phyloP scores from a whole-genome alignment of 1,284 basidiomycete species.

The Malassezia obtusa region DNA sequence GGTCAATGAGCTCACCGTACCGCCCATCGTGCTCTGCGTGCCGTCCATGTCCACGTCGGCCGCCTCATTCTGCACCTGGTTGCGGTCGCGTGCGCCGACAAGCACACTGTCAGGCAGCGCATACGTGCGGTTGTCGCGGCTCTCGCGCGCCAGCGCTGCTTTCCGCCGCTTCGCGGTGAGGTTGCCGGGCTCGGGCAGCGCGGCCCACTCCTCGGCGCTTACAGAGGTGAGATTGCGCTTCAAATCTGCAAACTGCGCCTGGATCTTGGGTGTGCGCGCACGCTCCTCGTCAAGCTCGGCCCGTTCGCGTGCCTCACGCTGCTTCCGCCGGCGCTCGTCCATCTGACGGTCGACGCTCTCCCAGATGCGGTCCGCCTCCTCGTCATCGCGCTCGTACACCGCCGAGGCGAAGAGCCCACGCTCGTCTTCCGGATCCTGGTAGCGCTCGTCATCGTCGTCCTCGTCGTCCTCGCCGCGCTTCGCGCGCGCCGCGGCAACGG shows the following conservation, averaged over 20 bases:
- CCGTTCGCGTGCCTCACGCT: conserved; percentile 71
- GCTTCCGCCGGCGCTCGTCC: conserved; percentile 69
- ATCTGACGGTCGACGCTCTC: conserved; percentile 79
- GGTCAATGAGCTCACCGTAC: conserved; percentile 82
- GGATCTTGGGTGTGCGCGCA: conserved; percentile 74
- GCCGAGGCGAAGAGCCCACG: conserved; percentile 88
- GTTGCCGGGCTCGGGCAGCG: conserved; percentile 88
- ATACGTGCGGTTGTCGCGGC: conserved; percentile 58
- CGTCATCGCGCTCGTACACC: conserved; percentile 92
- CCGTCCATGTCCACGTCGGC: conserved; percentile 57
- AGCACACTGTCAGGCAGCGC: conserved; percentile 82
- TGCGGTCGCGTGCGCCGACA: conserved; percentile 50
- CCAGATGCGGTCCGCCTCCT: conserved; percentile 92
- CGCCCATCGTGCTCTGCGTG: conserved; percentile 48
- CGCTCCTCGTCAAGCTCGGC: conserved; percentile 63
- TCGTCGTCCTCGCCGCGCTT: conserved; percentile 19
- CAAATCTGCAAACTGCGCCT: conserved; percentile 85
- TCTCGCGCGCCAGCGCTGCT: conserved; percentile 59
- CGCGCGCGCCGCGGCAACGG: conserved; percentile 58
- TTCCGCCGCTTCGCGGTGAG: conserved; percentile 82
- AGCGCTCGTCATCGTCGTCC: conserved; percentile 69
- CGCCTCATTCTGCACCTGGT: conserved; percentile 66
- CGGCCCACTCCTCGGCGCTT: conserved; percentile 86
- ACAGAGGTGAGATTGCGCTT: conserved; percentile 79
- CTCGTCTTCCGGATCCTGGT: conserved; percentile 95